These are phyloP conservation scores for Leptosphaerulina australis DNA, from an alignment of 2,329 filamentous ascomycete genomes.

Conservation along the genomic window DNA sequence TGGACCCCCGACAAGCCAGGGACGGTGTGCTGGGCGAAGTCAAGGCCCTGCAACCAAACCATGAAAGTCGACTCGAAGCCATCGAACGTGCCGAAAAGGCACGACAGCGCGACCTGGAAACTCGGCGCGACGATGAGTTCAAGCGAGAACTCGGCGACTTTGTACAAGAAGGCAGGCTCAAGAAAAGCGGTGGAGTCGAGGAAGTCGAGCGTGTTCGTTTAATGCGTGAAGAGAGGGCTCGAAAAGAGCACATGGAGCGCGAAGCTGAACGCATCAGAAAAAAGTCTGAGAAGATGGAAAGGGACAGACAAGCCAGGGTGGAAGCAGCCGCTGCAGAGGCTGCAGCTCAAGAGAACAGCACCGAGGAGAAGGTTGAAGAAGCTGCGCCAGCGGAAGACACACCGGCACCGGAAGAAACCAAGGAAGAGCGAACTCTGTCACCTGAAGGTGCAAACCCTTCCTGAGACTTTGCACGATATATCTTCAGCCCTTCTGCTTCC, in stretches of 20 bases:
- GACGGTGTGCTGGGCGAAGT: conserved; percentile 93
- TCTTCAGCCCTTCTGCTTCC: conserved; percentile 15
- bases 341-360: conserved; percentile 24
- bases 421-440: conserved; percentile 35
- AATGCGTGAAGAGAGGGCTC: conserved; percentile 83
- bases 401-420: conserved; percentile 32
- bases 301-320: conserved; percentile 40
- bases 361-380: conserved; percentile 35
- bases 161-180: conserved; percentile 87
- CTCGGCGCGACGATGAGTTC: conserved; percentile 74
- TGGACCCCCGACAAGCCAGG: conserved; percentile 82
- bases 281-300: conserved; percentile 53
- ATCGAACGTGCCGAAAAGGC: conserved; percentile 97
- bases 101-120: conserved; percentile 85
- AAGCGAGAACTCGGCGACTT: conserved; percentile 85
- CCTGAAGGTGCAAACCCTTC: conserved; percentile 45
- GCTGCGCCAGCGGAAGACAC: conserved; percentile 22
- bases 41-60: conserved; percentile 89
- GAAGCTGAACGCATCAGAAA: conserved; percentile 55
- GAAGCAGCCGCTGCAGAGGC: conserved; percentile 34
- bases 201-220: conserved; percentile 86
- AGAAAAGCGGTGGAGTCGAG: conserved; percentile 94
- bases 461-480: conserved; percentile 30
- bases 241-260: conserved; percentile 72
- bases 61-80: conserved; percentile 89